These are phyloP conservation scores for Hemerocallis citrina DNA, from an alignment of 106 monocot genomes.

Conservation along the genomic window DNA sequence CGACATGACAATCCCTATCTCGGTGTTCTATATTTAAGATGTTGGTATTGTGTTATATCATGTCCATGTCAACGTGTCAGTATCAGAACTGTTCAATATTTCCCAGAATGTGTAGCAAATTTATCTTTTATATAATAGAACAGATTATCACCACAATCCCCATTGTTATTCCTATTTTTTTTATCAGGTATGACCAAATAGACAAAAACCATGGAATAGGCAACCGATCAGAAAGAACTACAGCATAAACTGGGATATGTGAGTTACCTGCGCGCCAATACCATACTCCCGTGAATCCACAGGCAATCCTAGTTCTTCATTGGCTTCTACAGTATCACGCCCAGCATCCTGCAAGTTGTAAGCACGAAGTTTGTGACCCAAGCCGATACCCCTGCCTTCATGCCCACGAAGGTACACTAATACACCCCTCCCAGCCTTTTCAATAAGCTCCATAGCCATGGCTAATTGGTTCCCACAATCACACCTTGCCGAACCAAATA, in stretches of 20 bases:
- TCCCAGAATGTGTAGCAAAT: too few relatives aligned
- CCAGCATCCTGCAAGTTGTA: conserved; percentile 83
- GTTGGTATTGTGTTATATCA: too few relatives aligned
- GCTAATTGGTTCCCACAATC: conserved; percentile 80
- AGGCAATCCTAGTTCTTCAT: conserved; percentile 77
- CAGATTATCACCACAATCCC: neutral
- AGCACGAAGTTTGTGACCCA: conserved; percentile 89
- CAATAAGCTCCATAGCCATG: conserved; percentile 70
- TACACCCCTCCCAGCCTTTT: conserved; percentile 80
- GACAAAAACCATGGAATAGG: neutral
- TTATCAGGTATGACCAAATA: neutral
- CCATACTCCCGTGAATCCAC: conserved; percentile 89
- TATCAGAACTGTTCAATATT: too few relatives aligned
- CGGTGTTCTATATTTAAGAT: too few relatives aligned
- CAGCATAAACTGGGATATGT: neutral
- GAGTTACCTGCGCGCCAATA: conserved; percentile 79
- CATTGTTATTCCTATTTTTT: neutral
- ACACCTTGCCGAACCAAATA: conserved; percentile 62
- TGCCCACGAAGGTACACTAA: conserved; percentile 87
- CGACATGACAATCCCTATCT: too few relatives aligned
- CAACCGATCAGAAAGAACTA: neutral
- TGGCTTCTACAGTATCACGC: conserved; percentile 87
- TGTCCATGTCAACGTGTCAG: too few relatives aligned
- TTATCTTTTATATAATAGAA: neutral
- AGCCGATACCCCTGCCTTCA: conserved; percentile 88